Evolutionary conservation across 1,284 basidiomycete genomes (phyloP).

Genomic region (Ceratobasidium sp.): DNA sequence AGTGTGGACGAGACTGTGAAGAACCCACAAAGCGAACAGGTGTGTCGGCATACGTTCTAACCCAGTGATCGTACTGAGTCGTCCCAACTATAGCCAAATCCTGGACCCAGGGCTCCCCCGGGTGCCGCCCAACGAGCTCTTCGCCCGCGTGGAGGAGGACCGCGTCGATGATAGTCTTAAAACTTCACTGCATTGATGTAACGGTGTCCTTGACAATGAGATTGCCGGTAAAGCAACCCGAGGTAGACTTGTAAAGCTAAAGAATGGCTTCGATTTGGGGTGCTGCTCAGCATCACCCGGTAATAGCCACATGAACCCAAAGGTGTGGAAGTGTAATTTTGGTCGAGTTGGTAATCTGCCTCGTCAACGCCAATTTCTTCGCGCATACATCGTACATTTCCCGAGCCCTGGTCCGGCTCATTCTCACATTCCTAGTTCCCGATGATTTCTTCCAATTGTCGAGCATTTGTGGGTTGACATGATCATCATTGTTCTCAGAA

Average conservation of each 20-base stretch:
- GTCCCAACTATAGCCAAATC: constrained; percentile 58
- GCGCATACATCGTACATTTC: too few relatives aligned
- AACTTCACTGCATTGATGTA: constrained; percentile 1
- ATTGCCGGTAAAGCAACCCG: not conserved
- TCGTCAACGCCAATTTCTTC: too few relatives aligned
- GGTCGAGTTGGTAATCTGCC: too few relatives aligned
- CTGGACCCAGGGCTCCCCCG: constrained; percentile 83
- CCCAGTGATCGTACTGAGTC: constrained; percentile 33
- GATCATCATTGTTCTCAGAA: too few relatives aligned
- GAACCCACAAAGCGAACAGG: constrained; percentile 90
- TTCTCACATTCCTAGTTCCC: too few relatives aligned
- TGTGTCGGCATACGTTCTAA: constrained; percentile 55
- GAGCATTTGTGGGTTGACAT: too few relatives aligned
- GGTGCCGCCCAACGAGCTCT: constrained; percentile 83
- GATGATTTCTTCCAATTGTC: too few relatives aligned
- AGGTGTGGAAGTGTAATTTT: too few relatives aligned
- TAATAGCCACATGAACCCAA: too few relatives aligned
- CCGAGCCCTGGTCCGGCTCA: too few relatives aligned
- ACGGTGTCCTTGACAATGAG: not conserved
- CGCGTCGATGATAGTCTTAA: constrained; percentile 6
- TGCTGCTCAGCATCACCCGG: too few relatives aligned
- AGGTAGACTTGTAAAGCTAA: not conserved
- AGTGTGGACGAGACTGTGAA: constrained; percentile 95
- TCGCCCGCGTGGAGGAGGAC: constrained; percentile 79
- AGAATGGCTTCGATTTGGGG: too few relatives aligned